A percentile compares a stretch with the other conserved stretches of the same genome.
These are phyloP conservation scores for Umbelopsis sp. DNA, from an alignment of 192 early-diverging fungal species.

Conservation along the genomic window DNA sequence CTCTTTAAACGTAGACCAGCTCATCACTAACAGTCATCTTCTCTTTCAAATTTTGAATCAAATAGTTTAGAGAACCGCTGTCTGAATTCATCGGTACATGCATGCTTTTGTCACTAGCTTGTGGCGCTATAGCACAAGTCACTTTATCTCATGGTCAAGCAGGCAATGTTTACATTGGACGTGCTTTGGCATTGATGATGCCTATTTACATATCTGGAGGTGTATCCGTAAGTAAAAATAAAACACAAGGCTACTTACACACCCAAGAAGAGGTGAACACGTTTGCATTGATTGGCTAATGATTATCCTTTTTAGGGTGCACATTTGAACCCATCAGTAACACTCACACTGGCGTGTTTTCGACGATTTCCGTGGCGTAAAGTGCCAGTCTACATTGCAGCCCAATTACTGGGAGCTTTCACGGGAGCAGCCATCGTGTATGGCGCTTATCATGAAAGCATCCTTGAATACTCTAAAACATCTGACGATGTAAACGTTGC, in stretches of 20 bases:
- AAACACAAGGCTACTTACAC: background rate
- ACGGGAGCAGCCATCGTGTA: slow-evolving; percentile 46
- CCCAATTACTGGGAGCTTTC: slow-evolving; percentile 54
- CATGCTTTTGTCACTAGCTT: background rate
- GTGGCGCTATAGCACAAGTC: slow-evolving; percentile 2
- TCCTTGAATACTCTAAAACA: slow-evolving; percentile 24
- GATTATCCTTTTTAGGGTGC: slow-evolving; percentile 34
- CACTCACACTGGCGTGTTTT: slow-evolving; percentile 43
- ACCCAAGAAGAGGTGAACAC: too few species aligned
- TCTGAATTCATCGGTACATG: slow-evolving; percentile 17
- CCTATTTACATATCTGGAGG: slow-evolving; percentile 17
- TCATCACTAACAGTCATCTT: background rate
- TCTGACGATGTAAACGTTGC: background rate
- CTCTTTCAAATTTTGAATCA: background rate
- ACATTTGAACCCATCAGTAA: slow-evolving; percentile 51
- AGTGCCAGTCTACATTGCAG: slow-evolving; percentile 41
- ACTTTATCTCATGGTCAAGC: background rate
- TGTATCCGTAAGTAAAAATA: background rate
- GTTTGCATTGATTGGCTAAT: too few species aligned
- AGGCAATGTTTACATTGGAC: slow-evolving; percentile 12
- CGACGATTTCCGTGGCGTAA: slow-evolving; percentile 41
- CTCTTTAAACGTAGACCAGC: background rate
- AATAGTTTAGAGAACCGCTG: slow-evolving; percentile 5
- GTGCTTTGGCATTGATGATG: slow-evolving; percentile 13
- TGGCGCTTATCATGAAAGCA: slow-evolving; percentile 35